A percentile compares a stretch with the other conserved stretches of the same genome.
phyloP scores from a whole-genome alignment of 2,329 filamentous ascomycete species.

The Cladosporium sp. region DNA sequence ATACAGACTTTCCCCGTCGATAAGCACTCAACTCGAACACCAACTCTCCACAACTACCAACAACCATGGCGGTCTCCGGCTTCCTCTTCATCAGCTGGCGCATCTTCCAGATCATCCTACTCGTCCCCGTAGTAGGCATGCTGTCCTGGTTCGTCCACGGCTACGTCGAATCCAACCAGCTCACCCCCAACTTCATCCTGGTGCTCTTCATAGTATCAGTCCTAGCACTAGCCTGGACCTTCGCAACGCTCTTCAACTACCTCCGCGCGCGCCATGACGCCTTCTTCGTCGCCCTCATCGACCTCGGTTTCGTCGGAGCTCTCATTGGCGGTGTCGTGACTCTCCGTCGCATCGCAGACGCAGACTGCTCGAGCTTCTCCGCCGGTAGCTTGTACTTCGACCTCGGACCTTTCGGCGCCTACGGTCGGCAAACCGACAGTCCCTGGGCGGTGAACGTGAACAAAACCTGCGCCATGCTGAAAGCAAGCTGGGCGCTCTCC shows the following conservation, averaged over 20 bases:
- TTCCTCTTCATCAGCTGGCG: slow-evolving; percentile 60
- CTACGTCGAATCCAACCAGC: slow-evolving; percentile 51
- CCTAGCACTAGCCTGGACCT: slow-evolving; percentile 55
- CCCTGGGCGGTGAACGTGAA: slow-evolving; percentile 52
- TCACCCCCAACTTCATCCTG: slow-evolving; percentile 57
- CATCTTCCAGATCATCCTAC: slow-evolving; percentile 55
- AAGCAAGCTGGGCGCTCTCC: slow-evolving; percentile 79
- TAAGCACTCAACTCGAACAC: background rate
- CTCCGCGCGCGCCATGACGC: slow-evolving; percentile 55
- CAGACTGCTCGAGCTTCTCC: slow-evolving; percentile 57
- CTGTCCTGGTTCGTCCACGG: slow-evolving; percentile 58
- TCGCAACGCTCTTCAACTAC: slow-evolving; percentile 58
- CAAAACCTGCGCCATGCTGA: slow-evolving; percentile 87
- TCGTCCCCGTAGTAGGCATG: slow-evolving; percentile 61
- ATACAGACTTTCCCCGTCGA: background rate
- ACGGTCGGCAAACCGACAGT: slow-evolving; percentile 37
- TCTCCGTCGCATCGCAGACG: slow-evolving; percentile 52
- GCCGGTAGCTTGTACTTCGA: slow-evolving; percentile 29
- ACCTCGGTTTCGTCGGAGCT: slow-evolving; percentile 89
- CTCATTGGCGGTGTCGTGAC: slow-evolving; percentile 59
- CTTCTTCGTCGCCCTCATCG: slow-evolving; percentile 56
- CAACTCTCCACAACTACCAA: background rate
- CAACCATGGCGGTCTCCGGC: slow-evolving; percentile 45
- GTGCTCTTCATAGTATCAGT: slow-evolving; percentile 62
- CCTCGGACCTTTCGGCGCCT: slow-evolving; percentile 40